These are phyloP conservation scores for Lunularia cruciata DNA, from an alignment of 225 moss, liverwort and hornwort species.

Conservation along the genomic window DNA sequence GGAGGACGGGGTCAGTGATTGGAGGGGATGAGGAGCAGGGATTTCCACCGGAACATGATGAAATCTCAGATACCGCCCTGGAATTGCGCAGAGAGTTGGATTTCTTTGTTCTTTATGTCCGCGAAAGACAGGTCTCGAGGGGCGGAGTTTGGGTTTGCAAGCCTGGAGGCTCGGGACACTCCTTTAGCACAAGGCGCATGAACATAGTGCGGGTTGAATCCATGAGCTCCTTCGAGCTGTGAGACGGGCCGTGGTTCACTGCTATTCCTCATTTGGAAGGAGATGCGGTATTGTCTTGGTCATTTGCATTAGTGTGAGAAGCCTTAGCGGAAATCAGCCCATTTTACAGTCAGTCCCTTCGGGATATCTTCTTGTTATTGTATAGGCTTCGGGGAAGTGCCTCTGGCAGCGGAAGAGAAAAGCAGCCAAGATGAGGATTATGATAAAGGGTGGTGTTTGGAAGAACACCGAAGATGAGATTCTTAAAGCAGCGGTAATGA, in stretches of 20 bases:
- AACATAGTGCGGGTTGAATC: not conserved
- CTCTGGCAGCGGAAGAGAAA: constrained; percentile 21
- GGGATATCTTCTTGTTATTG: not conserved
- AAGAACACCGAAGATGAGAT: constrained; percentile 99
- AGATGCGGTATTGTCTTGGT: too few relatives aligned
- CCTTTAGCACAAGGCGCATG: not conserved
- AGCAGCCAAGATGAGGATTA: constrained; percentile 85
- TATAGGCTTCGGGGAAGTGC: not conserved
- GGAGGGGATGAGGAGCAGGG: not conserved
- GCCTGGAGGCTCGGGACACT: not conserved
- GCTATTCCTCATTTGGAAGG: not conserved
- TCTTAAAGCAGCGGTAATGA: constrained; percentile 96
- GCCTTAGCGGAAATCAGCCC: not conserved
- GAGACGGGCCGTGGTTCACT: not conserved
- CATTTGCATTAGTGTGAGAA: too few relatives aligned
- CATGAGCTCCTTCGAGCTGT: not conserved
- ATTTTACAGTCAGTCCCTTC: not conserved
- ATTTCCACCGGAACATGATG: not conserved
- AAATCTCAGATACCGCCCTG: not conserved
- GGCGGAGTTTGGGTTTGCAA: not conserved
- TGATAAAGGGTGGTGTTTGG: constrained; percentile 99
- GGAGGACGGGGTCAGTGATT: not conserved
- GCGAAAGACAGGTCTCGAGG: not conserved
- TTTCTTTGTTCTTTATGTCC: not conserved
- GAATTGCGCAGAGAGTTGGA: not conserved